A percentile compares a stretch with the other conserved stretches of the same genome.
These are phyloP conservation scores for Agapanthus africanus DNA, from an alignment of 106 monocot genomes.

Conservation along the genomic window DNA sequence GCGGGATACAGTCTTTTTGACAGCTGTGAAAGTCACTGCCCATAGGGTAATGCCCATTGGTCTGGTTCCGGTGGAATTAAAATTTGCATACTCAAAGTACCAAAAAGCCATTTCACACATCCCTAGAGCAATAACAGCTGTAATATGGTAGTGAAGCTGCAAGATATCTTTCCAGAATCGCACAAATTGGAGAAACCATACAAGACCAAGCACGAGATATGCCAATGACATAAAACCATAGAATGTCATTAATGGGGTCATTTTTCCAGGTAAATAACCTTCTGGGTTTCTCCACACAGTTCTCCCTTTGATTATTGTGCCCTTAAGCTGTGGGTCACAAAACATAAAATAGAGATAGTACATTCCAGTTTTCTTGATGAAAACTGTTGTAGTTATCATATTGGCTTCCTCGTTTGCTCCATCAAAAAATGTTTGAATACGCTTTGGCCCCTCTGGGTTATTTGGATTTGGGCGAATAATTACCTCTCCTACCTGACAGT, in stretches of 20 bases:
- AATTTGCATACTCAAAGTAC: slow-evolving; percentile 97
- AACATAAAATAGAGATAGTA: slow-evolving; percentile 99
- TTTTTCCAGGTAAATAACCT: slow-evolving; percentile 95
- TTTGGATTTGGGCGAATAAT: slow-evolving; percentile 71
- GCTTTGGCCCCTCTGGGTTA: slow-evolving; percentile 65
- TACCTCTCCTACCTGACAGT: slow-evolving; percentile 77
- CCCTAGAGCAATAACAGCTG: slow-evolving; percentile 84
- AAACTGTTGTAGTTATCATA: slow-evolving; percentile 50
- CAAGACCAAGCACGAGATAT: slow-evolving; percentile 82
- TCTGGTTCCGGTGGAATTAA: slow-evolving; percentile 81
- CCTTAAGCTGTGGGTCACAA: slow-evolving; percentile 77
- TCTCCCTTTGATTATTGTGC: slow-evolving; percentile 59
- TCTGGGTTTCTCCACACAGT: slow-evolving; percentile 95
- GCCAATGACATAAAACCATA: slow-evolving; percentile 92
- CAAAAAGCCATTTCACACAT: slow-evolving; percentile 99
- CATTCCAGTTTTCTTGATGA: slow-evolving; percentile 78
- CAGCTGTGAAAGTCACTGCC: slow-evolving; percentile 92
- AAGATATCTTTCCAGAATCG: slow-evolving; percentile 79
- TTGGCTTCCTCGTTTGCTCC: slow-evolving; percentile 53
- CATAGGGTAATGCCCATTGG: slow-evolving; percentile 90
- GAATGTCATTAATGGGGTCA: slow-evolving; percentile 89
- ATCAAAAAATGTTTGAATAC: slow-evolving; percentile 87
- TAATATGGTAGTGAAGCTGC: slow-evolving; percentile 90
- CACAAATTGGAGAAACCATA: slow-evolving; percentile 89
- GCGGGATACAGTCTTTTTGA: slow-evolving; percentile 90